Evolutionary conservation across 192 early-diverging fungal species (phyloP).

Genomic region (Bifiguratus adelaidae): DNA sequence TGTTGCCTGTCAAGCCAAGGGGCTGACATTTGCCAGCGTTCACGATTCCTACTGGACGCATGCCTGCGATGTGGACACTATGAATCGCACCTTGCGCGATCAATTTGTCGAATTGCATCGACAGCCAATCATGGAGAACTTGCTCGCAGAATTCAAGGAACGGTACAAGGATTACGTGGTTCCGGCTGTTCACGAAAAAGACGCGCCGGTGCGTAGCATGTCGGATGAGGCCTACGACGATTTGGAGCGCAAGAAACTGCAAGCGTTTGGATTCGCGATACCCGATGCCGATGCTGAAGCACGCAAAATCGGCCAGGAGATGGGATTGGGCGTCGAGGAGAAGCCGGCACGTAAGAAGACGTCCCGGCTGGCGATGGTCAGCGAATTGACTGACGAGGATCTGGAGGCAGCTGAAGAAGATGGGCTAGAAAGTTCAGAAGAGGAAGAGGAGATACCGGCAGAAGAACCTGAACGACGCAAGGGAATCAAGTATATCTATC

Average conservation of each 20-base stretch:
- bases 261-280: neutral
- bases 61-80: conserved; percentile 75
- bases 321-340: conserved; percentile 3
- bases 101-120: conserved; percentile 84
- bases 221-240: neutral
- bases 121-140: conserved; percentile 72
- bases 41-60: conserved; percentile 99
- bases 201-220: no score
- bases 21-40: conserved; percentile 85
- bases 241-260: neutral
- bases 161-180: conserved; percentile 66
- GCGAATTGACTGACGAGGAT: conserved; percentile 14
- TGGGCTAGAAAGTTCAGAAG: conserved; percentile 27
- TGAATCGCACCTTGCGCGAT: conserved; percentile 79
- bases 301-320: conserved; percentile 3
- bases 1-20: conserved; percentile 64
- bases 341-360: no score
- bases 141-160: conserved; percentile 72
- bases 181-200: conserved; percentile 30
- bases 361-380: no score
- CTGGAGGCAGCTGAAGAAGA: conserved; percentile 21
- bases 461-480: conserved; percentile 16
- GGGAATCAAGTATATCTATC: conserved; percentile 19
- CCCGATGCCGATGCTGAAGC: neutral
- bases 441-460: conserved; percentile 28